Percentiles rank a stretch among this genome's conserved stretches.
Evolutionary conservation across 257 asterid genomes (phyloP).

Genomic region (Eucommia ulmoides): DNA sequence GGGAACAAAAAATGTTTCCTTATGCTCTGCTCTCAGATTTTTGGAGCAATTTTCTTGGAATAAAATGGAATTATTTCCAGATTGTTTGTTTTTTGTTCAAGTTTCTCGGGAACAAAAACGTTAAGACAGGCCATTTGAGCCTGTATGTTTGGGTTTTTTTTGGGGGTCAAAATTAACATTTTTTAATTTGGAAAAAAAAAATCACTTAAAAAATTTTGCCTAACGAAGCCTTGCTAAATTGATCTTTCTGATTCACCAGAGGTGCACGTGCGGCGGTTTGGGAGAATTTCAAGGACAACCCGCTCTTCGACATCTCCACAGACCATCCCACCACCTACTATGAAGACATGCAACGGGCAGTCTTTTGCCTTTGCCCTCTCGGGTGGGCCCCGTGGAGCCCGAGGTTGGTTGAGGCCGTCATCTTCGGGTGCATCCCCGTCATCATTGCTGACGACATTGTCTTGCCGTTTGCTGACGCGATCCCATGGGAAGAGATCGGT

Average conservation of each 20-base stretch:
- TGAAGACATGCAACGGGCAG: slow-evolving; percentile 3
- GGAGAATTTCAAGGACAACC: background rate
- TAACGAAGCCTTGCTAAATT: background rate
- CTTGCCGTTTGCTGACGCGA: slow-evolving; percentile 1
- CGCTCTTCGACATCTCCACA: background rate
- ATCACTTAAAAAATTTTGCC: no score
- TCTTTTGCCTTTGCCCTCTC: background rate
- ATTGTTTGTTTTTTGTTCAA: no score
- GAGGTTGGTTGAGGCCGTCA: background rate
- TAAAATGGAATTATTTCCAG: no score
- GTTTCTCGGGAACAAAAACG: no score
- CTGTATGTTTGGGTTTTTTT: no score
- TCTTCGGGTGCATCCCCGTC: slow-evolving; percentile 1
- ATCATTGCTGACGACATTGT: slow-evolving; percentile 1
- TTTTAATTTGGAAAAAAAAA: no score
- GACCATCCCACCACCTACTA: slow-evolving; percentile 1
- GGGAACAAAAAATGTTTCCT: no score
- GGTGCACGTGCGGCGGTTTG: background rate
- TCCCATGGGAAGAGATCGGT: slow-evolving; percentile 1
- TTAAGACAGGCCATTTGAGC: no score
- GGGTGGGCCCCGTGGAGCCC: slow-evolving; percentile 4
- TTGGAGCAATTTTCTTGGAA: no score
- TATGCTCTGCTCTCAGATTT: no score
- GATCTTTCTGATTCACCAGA: background rate
- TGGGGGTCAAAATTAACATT: no score